These are phyloP conservation scores for Dunaliella primolecta DNA, from an alignment of 139 green algal species.

Conservation along the genomic window DNA sequence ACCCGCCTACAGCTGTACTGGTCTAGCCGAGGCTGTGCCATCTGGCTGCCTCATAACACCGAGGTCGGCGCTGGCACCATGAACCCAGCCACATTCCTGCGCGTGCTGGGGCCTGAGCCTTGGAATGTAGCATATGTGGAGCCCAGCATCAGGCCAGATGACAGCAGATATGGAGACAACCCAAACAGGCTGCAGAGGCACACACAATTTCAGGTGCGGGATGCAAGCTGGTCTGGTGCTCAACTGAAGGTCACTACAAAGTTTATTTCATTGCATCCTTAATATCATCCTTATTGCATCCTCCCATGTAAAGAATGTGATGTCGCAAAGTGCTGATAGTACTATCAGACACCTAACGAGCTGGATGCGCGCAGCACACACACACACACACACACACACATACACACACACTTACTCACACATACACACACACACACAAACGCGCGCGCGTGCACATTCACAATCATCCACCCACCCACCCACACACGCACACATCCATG, in stretches of 20 bases:
- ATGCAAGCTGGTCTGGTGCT: not conserved
- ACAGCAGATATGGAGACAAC: conserved; percentile 96
- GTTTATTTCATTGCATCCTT: too few relatives aligned
- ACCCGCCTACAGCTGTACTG: conserved; percentile 88
- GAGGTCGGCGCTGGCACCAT: conserved; percentile 96
- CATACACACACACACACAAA: not conserved
- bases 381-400: not conserved
- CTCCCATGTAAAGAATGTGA: too few relatives aligned
- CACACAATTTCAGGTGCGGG: conserved; percentile 94
- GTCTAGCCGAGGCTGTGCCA: conserved; percentile 74
- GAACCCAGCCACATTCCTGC: conserved; percentile 98
- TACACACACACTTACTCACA: not conserved
- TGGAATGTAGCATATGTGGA: conserved; percentile 95
- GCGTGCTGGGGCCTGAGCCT: conserved; percentile 88
- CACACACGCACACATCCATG: too few relatives aligned
- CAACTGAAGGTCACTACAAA: too few relatives aligned
- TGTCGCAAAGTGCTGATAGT: too few relatives aligned
- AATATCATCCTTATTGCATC: too few relatives aligned
- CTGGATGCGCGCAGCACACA: too few relatives aligned
- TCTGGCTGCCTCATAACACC: conserved; percentile 96
- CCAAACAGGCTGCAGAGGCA: conserved; percentile 97
- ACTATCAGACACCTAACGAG: too few relatives aligned
- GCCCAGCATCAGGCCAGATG: conserved; percentile 93
- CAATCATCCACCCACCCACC: not conserved
- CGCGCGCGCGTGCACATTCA: not conserved